Evolutionary conservation across 352 stramenopile species (phyloP).

Genomic region (Globisporangium spiculum): DNA sequence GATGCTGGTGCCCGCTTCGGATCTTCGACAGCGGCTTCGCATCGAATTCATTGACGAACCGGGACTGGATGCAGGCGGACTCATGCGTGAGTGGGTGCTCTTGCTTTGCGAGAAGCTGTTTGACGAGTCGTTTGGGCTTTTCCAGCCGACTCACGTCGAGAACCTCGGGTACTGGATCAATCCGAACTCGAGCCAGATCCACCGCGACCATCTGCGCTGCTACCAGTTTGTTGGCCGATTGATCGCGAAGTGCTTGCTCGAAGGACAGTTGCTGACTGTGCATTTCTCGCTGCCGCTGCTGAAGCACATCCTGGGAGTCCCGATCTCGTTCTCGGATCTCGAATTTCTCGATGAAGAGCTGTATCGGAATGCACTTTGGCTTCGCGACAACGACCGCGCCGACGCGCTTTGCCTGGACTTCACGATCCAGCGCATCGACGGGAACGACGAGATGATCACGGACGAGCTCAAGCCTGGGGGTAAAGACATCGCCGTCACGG

Average conservation of each 20-base stretch:
- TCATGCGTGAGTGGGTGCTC: slow-evolving; percentile 80
- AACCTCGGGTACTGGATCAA: slow-evolving; percentile 86
- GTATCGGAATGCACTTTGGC: slow-evolving; percentile 60
- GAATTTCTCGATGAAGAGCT: slow-evolving; percentile 81
- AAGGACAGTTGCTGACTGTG: slow-evolving; percentile 73
- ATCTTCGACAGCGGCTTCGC: slow-evolving; percentile 67
- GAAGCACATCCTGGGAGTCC: slow-evolving; percentile 80
- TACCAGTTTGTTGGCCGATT: slow-evolving; percentile 77
- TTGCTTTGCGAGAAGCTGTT: slow-evolving; percentile 78
- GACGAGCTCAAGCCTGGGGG: slow-evolving; percentile 91
- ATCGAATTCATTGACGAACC: slow-evolving; percentile 86
- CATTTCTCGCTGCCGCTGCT: slow-evolving; percentile 76
- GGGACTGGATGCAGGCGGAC: slow-evolving; percentile 64
- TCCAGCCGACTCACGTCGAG: slow-evolving; percentile 66
- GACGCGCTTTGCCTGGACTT: slow-evolving; percentile 75
- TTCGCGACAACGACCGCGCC: slow-evolving; percentile 62
- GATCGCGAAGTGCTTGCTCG: slow-evolving; percentile 73
- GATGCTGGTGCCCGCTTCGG: slow-evolving; percentile 67
- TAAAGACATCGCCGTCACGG: slow-evolving; percentile 90
- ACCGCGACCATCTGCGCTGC: slow-evolving; percentile 66
- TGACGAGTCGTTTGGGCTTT: slow-evolving; percentile 73
- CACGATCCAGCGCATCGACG: slow-evolving; percentile 52
- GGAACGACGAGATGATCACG: slow-evolving; percentile 49
- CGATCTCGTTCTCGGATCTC: slow-evolving; percentile 78
- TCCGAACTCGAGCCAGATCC: slow-evolving; percentile 61